A percentile compares a stretch with the other conserved stretches of the same genome.
Evolutionary conservation across 257 asterid genomes (phyloP).

Genomic region (Linaria vulgaris): DNA sequence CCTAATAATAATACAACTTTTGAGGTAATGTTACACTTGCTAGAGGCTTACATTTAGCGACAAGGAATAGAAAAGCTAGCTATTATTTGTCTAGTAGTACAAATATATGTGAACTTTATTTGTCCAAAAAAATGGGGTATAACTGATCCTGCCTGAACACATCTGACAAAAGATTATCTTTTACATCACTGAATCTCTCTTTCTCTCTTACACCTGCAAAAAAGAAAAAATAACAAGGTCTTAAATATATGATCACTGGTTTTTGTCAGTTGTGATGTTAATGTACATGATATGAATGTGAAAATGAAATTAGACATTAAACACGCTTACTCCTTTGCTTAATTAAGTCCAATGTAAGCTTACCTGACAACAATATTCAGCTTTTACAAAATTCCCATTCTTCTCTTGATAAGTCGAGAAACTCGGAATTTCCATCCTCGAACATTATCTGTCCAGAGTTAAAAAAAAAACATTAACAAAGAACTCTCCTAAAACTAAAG

Average conservation of each 20-base stretch:
- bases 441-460: conserved; percentile 65
- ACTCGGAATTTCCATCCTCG: conserved; percentile 70
- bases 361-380: conserved; percentile 43
- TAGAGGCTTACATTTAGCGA: conserved; percentile 21
- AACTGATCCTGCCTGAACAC: conserved; percentile 19
- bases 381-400: conserved; percentile 73
- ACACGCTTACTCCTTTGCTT: not conserved
- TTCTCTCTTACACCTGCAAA: conserved; percentile 27
- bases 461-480: conserved; percentile 9
- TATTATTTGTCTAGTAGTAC: conserved; percentile 19
- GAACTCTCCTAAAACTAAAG: not conserved
- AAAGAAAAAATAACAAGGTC: conserved; percentile 1
- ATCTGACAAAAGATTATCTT: conserved; percentile 10
- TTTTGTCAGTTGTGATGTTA: no score
- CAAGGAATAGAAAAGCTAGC: not conserved
- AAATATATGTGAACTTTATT: not conserved
- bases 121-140: conserved; percentile 14
- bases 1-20: no score
- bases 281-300: not conserved
- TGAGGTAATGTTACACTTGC: conserved; percentile 32
- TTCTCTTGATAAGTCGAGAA: conserved; percentile 74
- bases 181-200: conserved; percentile 19
- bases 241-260: not conserved
- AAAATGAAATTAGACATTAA: not conserved
- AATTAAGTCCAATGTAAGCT: conserved; percentile 8